A percentile compares a stretch with the other conserved stretches of the same genome.
Conservation (phyloP, 1,139 yeast species). For the Suhomyces taliae region DNA sequence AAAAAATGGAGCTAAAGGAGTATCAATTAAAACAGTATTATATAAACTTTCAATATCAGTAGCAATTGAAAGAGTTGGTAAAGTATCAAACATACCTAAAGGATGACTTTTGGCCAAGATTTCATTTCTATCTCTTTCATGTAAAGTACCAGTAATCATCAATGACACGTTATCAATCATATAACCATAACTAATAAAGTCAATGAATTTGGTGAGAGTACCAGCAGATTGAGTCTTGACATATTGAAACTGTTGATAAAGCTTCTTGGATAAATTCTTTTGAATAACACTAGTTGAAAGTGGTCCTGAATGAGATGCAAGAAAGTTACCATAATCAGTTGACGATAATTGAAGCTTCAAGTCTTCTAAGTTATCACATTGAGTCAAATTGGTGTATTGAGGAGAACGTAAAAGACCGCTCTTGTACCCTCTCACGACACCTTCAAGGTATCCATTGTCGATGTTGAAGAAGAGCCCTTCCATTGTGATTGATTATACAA, state of each 20-base stretch:
- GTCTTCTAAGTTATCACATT: slow-evolving; percentile 94
- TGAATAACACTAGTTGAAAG: slow-evolving; percentile 82
- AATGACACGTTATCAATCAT: slow-evolving; percentile 98
- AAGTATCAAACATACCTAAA: slow-evolving; percentile 96
- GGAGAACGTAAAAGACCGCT: slow-evolving; percentile 73
- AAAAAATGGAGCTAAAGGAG: slow-evolving; percentile 96
- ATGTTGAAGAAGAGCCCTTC: slow-evolving; percentile 87
- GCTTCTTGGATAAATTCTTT: slow-evolving; percentile 69
- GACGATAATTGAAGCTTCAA: slow-evolving; percentile 90
- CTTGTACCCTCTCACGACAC: slow-evolving; percentile 90
- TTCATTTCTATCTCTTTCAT: slow-evolving; percentile 87
- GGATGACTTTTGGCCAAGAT: slow-evolving; percentile 91
- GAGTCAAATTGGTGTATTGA: slow-evolving; percentile 90
- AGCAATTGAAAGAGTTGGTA: slow-evolving; percentile 92
- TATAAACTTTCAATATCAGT: slow-evolving; percentile 91
- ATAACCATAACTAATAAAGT: slow-evolving; percentile 90
- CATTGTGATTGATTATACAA: slow-evolving; percentile 40
- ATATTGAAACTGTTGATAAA: slow-evolving; percentile 83
- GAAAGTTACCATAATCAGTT: slow-evolving; percentile 91
- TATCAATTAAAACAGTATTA: slow-evolving; percentile 92
- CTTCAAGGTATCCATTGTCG: slow-evolving; percentile 90
- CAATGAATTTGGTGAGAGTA: slow-evolving; percentile 77
- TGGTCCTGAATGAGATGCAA: slow-evolving; percentile 79
- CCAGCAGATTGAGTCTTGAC: slow-evolving; percentile 82
- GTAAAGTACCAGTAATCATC: slow-evolving; percentile 96